phyloP scores from a whole-genome alignment of 495 filamentous ascomycete genomes.

The Xylaria sp. region DNA sequence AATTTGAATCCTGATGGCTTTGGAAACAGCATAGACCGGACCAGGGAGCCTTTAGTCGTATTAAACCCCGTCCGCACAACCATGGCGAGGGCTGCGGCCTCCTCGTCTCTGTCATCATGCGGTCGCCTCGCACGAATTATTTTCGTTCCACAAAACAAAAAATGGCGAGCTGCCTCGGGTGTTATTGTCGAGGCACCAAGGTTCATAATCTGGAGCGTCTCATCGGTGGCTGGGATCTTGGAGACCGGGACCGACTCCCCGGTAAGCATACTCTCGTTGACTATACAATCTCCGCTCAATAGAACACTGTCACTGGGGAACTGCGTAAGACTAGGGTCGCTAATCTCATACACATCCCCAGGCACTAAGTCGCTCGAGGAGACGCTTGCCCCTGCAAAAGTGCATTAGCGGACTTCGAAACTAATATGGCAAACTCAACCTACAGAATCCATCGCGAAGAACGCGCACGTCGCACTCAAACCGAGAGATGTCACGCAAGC shows the following conservation, averaged over 20 bases:
- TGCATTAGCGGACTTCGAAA: constrained; percentile 42
- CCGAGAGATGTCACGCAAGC: constrained; percentile 87
- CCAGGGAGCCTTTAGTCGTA: constrained; percentile 94
- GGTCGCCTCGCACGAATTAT: constrained; percentile 89
- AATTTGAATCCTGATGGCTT: constrained; percentile 99
- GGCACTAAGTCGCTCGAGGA: constrained; percentile 89
- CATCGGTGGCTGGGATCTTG: constrained; percentile 85
- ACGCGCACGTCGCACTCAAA: constrained; percentile 97
- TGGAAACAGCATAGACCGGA: constrained; percentile 98
- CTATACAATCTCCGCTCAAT: constrained; percentile 93
- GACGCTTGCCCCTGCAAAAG: constrained; percentile 75
- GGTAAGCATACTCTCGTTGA: constrained; percentile 99
- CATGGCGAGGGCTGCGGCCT: constrained; percentile 90
- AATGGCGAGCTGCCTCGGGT: constrained; percentile 81
- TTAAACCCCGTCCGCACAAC: constrained; percentile 94
- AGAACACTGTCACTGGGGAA: constrained; percentile 94
- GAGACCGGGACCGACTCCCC: constrained; percentile 98
- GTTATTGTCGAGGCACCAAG: constrained; percentile 79
- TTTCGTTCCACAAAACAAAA: constrained; percentile 94
- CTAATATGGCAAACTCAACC: constrained; percentile 41
- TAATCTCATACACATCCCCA: constrained; percentile 96
- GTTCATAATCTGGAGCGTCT: constrained; percentile 75
- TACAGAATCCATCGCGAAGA: constrained; percentile 92
- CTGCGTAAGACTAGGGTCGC: constrained; percentile 91
- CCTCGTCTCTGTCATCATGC: constrained; percentile 80